Base-by-base conservation (phyloP, 495 filamentous ascomycete species). In the Cercophora sp. region DNA sequence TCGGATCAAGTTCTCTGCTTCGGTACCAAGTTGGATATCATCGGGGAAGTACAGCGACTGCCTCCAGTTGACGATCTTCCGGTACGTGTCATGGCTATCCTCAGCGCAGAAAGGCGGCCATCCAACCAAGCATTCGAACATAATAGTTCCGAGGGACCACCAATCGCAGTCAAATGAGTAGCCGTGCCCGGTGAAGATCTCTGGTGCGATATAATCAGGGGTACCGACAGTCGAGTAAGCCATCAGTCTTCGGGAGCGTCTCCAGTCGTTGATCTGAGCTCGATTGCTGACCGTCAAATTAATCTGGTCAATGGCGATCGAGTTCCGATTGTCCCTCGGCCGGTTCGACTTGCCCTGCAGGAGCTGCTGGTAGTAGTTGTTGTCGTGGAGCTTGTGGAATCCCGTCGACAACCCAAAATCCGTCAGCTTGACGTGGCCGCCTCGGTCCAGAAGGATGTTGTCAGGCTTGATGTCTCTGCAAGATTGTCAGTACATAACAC, bases 51-150 rank as follows among this genome's bases (percentile, higher is more conserved):
- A 95, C 2, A 99, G 79, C 40, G 91, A 87, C 51, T 94, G 85
- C 24, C 87, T 83, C 93, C 93, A 99, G 74, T 96, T 94, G 57
- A 99, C 89, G 61, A 99, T 99, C 79, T 99, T 99, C 39, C 91
- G 87, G 70, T 99, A 99, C 2, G 93, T 97, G 62, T 99, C 93
- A 63, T 91, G 91, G 31, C 88, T 86, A 61, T 97, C 94, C 68
- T 97, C 93, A 22, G 92, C 93, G 61, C 93, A 99, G 83, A 99
- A 99, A 4, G 93, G 93, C 47, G 93, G 93, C 93, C 93, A 99
- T 50, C 93, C 93, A 53, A 99, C 90, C 42, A 97, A 81, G 74
- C 93, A 99, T 68, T 99, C 93, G 61, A 97, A 99, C 93, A 97
- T 99, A 72, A 99, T 99, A 26, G 93, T 96, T 52, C 93, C 93